Evolutionary conservation across 345 rosid species (phyloP).

Genomic region (Iberis pinnata): DNA sequence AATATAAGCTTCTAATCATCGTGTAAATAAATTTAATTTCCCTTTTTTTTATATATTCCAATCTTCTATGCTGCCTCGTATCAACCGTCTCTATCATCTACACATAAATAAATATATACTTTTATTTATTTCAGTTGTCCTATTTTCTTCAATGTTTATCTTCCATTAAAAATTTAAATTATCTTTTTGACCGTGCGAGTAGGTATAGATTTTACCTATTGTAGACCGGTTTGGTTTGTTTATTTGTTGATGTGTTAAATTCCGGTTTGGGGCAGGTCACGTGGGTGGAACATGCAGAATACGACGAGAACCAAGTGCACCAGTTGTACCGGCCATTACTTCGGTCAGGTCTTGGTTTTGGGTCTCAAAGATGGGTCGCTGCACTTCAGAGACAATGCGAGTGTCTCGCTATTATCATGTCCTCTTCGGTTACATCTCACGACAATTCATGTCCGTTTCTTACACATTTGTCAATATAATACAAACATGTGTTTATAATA

Average conservation of each 20-base stretch:
- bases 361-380: slow-evolving; percentile 59
- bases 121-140: slow-evolving; percentile 6
- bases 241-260: no score
- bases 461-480: not conserved
- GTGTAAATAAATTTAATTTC: slow-evolving; percentile 17
- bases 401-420: slow-evolving; percentile 50
- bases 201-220: not conserved
- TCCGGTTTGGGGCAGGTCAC: slow-evolving; percentile 32
- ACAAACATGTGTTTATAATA: no score
- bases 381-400: slow-evolving; percentile 62
- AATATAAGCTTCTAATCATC: slow-evolving; percentile 13
- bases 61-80: slow-evolving; percentile 26
- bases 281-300: slow-evolving; percentile 51
- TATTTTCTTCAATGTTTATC: slow-evolving; percentile 9
- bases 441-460: slow-evolving; percentile 40
- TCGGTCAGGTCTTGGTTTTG: slow-evolving; percentile 57
- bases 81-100: no score
- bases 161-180: not conserved
- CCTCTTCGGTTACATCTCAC: slow-evolving; percentile 38
- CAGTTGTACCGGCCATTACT: slow-evolving; percentile 49
- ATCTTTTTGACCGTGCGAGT: not conserved
- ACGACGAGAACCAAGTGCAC: slow-evolving; percentile 50
- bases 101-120: not conserved
- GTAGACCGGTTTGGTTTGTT: slow-evolving; percentile 9
- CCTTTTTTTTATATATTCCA: slow-evolving; percentile 15